phyloP scores from a whole-genome alignment of 306 rosid species.

The Gillenia trifoliata region DNA sequence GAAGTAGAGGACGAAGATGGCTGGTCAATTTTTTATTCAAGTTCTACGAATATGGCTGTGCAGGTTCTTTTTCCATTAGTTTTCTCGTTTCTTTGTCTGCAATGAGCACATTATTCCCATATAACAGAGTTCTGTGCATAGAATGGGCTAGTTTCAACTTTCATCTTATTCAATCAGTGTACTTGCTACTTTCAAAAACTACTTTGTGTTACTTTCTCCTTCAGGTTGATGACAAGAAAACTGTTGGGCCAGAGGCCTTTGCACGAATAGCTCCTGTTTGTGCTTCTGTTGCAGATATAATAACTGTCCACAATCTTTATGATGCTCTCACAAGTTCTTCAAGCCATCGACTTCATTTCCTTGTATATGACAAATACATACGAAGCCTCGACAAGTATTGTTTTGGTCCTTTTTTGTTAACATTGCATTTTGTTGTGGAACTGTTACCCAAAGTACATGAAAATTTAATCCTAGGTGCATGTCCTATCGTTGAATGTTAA shows the following conservation, averaged over 20 bases:
- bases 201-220: not conserved
- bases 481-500: not conserved
- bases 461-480: not conserved
- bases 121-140: slow-evolving; percentile 3
- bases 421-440: slow-evolving; percentile 3
- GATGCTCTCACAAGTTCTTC: slow-evolving; percentile 65
- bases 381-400: slow-evolving; percentile 75
- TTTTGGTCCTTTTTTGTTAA: slow-evolving; percentile 20
- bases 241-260: slow-evolving; percentile 86
- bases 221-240: slow-evolving; percentile 76
- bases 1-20: slow-evolving; percentile 60
- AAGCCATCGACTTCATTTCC: slow-evolving; percentile 68
- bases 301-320: slow-evolving; percentile 76
- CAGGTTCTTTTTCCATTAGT: slow-evolving; percentile 42
- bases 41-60: slow-evolving; percentile 75
- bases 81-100: slow-evolving; percentile 15
- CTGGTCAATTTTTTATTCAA: slow-evolving; percentile 74
- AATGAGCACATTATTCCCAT: not conserved
- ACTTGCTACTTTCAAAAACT: not conserved
- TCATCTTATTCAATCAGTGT: not conserved
- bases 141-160: slow-evolving; percentile 9
- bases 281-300: slow-evolving; percentile 67
- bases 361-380: slow-evolving; percentile 79
- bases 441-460: not conserved
- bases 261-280: slow-evolving; percentile 84